Evolutionary conservation across 139 green algal genomes (phyloP).

Genomic region (Prasinococcaceae sp.): DNA sequence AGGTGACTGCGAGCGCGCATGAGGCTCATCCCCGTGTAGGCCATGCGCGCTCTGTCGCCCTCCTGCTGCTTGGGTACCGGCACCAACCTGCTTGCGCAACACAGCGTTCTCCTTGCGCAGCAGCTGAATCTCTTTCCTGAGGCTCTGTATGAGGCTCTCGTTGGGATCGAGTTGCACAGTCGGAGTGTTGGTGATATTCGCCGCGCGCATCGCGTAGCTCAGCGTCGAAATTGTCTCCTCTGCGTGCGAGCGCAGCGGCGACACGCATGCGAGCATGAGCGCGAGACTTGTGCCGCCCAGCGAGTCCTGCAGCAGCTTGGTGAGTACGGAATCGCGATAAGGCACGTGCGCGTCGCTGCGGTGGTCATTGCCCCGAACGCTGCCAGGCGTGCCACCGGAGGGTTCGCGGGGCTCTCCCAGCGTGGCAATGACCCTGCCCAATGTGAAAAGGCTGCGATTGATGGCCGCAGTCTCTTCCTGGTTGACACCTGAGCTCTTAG

Average conservation of each 20-base stretch:
- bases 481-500: constrained; percentile 42
- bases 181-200: constrained; percentile 68
- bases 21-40: background rate
- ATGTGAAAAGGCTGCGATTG: constrained; percentile 78
- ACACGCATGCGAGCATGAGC: constrained; percentile 84
- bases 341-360: constrained; percentile 18
- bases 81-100: constrained; percentile 28
- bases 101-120: constrained; percentile 42
- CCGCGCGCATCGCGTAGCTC: constrained; percentile 68
- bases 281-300: constrained; percentile 47
- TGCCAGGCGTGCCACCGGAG: background rate
- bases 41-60: background rate
- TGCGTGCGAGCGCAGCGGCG: constrained; percentile 24
- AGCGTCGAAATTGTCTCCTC: constrained; percentile 79
- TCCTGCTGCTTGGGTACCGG: constrained; percentile 20
- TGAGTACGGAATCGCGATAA: constrained; percentile 49
- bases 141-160: too few relatives aligned
- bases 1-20: constrained; percentile 13
- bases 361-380: background rate
- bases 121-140: constrained; percentile 39
- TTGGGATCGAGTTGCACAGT: constrained; percentile 31
- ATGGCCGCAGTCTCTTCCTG: constrained; percentile 81
- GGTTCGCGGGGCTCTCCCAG: background rate
- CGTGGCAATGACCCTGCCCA: constrained; percentile 62
- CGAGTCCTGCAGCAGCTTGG: constrained; percentile 75